Percentiles rank a stretch among this genome's conserved stretches.
These are phyloP conservation scores for Pythium plurisporium DNA, from an alignment of 352 stramenopile genomes.

Conservation along the genomic window DNA sequence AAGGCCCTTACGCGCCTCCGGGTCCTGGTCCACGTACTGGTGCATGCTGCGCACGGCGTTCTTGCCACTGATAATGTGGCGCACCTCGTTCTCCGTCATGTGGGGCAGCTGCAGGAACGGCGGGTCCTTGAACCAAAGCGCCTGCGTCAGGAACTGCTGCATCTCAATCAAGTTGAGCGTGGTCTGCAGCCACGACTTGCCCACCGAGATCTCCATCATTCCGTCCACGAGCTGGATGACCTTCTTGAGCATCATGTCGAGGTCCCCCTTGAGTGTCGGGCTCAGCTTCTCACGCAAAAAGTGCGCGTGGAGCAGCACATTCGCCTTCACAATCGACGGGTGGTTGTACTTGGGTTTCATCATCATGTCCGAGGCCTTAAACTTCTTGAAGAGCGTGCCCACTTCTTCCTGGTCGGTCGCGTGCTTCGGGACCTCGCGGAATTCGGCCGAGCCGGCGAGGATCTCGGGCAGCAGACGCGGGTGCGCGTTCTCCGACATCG, in stretches of 20 bases:
- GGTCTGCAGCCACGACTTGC: constrained; percentile 94
- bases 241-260: constrained; percentile 95
- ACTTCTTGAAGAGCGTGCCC: constrained; percentile 57
- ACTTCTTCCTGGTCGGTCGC: constrained; percentile 63
- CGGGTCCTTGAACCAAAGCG: constrained; percentile 92
- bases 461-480: constrained; percentile 95
- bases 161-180: constrained; percentile 97
- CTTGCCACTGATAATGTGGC: constrained; percentile 91
- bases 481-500: constrained; percentile 93
- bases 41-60: constrained; percentile 88
- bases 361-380: constrained; percentile 78
- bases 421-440: constrained; percentile 77
- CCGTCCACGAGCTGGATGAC: constrained; percentile 94
- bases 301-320: constrained; percentile 94
- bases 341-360: constrained; percentile 85
- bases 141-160: constrained; percentile 96
- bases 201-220: constrained; percentile 98
- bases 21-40: constrained; percentile 91
- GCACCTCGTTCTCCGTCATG: constrained; percentile 87
- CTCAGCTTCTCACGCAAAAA: constrained; percentile 88
- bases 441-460: constrained; percentile 87
- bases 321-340: constrained; percentile 78
- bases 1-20: constrained; percentile 93
- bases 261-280: constrained; percentile 72
- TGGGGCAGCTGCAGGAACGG: constrained; percentile 91